These are phyloP conservation scores for Ustilago xerochloae DNA, from an alignment of 1,284 basidiomycete genomes.

Conservation along the genomic window DNA sequence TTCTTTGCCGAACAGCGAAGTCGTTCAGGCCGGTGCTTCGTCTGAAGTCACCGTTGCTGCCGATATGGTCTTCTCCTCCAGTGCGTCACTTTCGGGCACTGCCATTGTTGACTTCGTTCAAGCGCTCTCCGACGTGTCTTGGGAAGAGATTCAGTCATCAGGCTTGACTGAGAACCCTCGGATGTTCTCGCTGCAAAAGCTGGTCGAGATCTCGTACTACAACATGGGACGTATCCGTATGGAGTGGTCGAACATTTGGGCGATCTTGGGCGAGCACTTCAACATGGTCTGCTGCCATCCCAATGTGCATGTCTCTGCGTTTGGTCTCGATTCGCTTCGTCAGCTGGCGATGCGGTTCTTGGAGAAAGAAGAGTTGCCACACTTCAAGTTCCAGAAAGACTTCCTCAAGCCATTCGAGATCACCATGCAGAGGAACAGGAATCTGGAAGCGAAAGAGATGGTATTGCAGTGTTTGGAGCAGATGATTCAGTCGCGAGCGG, in stretches of 20 bases:
- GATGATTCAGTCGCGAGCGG: constrained; percentile 95
- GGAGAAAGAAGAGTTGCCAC: constrained; percentile 96
- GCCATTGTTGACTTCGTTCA: constrained; percentile 98
- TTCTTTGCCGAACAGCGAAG: constrained; percentile 80
- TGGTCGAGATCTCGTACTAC: constrained; percentile 99
- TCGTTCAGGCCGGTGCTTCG: constrained; percentile 95
- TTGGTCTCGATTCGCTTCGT: constrained; percentile 95
- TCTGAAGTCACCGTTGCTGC: constrained; percentile 98
- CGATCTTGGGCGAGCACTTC: constrained; percentile 97
- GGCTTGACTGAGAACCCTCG: constrained; percentile 87
- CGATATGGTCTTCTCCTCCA: constrained; percentile 98
- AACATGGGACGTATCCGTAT: constrained; percentile 99
- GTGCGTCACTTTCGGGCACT: constrained; percentile 90
- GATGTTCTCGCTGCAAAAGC: constrained; percentile 95
- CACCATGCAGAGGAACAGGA: constrained; percentile 95
- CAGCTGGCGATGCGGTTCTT: constrained; percentile 98
- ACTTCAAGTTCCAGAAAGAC: constrained; percentile 99
- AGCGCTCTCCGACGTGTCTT: constrained; percentile 94
- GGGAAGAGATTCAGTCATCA: constrained; percentile 99
- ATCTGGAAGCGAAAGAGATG: constrained; percentile 96
- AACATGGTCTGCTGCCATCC: constrained; percentile 99
- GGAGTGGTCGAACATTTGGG: constrained; percentile 99
- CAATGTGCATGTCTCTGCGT: constrained; percentile 95
- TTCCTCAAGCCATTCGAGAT: constrained; percentile 98
- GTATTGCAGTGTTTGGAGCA: constrained; percentile 98